Percentiles rank a stretch among this genome's conserved stretches.
Conservation (phyloP, 306 rosid genomes). For the Casuarina glauca region DNA sequence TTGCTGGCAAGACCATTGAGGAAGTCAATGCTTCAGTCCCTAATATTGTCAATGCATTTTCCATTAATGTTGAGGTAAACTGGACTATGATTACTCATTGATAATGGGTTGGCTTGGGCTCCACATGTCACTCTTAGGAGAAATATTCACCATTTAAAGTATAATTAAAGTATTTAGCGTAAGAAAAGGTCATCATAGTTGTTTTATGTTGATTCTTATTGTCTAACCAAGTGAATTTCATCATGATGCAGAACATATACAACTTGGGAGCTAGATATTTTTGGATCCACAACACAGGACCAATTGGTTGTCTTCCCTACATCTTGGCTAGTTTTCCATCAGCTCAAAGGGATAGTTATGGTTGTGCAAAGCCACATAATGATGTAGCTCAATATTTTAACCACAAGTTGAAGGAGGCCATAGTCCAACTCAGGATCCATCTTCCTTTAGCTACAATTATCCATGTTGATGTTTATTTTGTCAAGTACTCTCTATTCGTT, state of each 20-base stretch:
- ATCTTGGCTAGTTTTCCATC: constrained; percentile 17
- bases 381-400: constrained; percentile 56
- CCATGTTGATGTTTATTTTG: constrained; percentile 47
- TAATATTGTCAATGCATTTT: constrained; percentile 31
- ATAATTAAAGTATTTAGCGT: neutral
- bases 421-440: constrained; percentile 42
- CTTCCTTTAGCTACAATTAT: constrained; percentile 55
- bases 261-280: constrained; percentile 37
- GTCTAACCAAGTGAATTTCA: too few species aligned
- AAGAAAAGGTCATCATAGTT: neutral
- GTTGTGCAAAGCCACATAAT: constrained; percentile 56
- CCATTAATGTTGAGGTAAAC: constrained; percentile 40
- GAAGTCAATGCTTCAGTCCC: constrained; percentile 45
- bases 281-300: constrained; percentile 46
- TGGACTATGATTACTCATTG: neutral
- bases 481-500: constrained; percentile 34
- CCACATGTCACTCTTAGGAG: neutral
- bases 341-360: constrained; percentile 31
- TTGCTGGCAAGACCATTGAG: constrained; percentile 14
- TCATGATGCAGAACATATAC: constrained; percentile 23
- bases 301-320: constrained; percentile 35
- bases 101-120: neutral
- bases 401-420: constrained; percentile 44
- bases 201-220: neutral
- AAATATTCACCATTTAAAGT: neutral